Evolutionary conservation across 2,329 filamentous ascomycete genomes (phyloP).

Genomic region (Anthostomella pinea): DNA sequence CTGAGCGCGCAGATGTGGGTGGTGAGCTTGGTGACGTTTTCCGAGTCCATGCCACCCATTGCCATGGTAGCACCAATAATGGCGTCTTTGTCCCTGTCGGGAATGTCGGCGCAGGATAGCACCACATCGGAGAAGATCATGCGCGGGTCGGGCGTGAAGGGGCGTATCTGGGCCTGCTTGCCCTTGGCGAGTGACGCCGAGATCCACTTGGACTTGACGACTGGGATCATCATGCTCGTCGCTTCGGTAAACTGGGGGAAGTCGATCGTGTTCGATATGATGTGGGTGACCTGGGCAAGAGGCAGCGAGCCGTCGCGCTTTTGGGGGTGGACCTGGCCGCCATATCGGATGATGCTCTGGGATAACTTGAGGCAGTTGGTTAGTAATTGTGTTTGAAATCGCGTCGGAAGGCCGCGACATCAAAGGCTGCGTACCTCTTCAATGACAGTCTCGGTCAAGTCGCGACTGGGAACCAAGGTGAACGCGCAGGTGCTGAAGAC

Average conservation of each 20-base stretch:
- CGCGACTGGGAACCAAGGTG: constrained; percentile 25
- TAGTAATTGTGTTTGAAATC: constrained; percentile 4
- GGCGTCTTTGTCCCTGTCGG: constrained; percentile 82
- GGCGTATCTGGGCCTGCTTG: constrained; percentile 73
- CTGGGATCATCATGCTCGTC: constrained; percentile 73
- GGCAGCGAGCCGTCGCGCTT: constrained; percentile 47
- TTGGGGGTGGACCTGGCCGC: constrained; percentile 47
- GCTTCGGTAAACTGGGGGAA: constrained; percentile 83
- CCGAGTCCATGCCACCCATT: constrained; percentile 79
- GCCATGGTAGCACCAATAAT: constrained; percentile 88
- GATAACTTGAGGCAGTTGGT: constrained; percentile 39
- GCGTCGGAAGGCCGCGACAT: background rate
- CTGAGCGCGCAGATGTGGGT: constrained; percentile 88
- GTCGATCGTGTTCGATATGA: constrained; percentile 73
- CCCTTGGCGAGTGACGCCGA: constrained; percentile 64
- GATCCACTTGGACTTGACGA: constrained; percentile 82
- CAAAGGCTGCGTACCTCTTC: constrained; percentile 23
- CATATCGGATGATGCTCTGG: constrained; percentile 44
- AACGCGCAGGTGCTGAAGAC: constrained; percentile 30
- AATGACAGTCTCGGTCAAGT: constrained; percentile 23
- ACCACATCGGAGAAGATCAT: constrained; percentile 86
- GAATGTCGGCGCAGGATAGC: constrained; percentile 80
- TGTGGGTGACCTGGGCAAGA: constrained; percentile 51
- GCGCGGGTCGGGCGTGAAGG: constrained; percentile 85
- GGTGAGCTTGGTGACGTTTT: constrained; percentile 67